Evolutionary conservation across 139 green algal genomes (phyloP).

Genomic region (Penium margaritaceum): DNA sequence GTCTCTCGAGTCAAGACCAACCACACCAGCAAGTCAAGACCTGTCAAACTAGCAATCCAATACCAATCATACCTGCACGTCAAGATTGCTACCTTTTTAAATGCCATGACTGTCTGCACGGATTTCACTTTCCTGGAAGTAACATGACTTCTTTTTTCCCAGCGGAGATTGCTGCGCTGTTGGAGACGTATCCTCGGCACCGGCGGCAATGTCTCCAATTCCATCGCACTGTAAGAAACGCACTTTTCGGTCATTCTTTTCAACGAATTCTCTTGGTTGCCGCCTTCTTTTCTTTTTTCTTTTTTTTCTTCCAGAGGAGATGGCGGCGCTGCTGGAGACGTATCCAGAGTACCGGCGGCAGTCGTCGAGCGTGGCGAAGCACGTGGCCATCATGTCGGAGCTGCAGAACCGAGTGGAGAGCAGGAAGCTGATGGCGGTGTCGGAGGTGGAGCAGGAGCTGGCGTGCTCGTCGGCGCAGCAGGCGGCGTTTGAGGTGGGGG

Average conservation of each 20-base stretch:
- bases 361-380: conserved; percentile 52
- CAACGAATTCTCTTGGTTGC: background rate
- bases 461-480: conserved; percentile 60
- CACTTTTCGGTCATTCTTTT: background rate
- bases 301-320: conserved; percentile 46
- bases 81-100: too few relatives aligned
- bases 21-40: too few relatives aligned
- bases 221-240: background rate
- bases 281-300: background rate
- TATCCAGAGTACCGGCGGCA: conserved; percentile 54
- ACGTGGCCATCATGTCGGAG: conserved; percentile 47
- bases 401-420: background rate
- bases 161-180: too few relatives aligned
- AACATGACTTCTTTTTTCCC: too few relatives aligned
- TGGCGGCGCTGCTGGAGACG: conserved; percentile 52
- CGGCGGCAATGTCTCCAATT: too few relatives aligned
- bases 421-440: conserved; percentile 49
- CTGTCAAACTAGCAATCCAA: too few relatives aligned
- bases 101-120: too few relatives aligned
- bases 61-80: too few relatives aligned
- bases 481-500: conserved; percentile 40
- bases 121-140: too few relatives aligned
- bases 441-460: conserved; percentile 83
- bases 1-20: too few relatives aligned
- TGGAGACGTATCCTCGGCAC: too few relatives aligned